Base-by-base conservation (phyloP, 2,329 filamentous ascomycete genomes). In the Paramyrothecium sp. region DNA sequence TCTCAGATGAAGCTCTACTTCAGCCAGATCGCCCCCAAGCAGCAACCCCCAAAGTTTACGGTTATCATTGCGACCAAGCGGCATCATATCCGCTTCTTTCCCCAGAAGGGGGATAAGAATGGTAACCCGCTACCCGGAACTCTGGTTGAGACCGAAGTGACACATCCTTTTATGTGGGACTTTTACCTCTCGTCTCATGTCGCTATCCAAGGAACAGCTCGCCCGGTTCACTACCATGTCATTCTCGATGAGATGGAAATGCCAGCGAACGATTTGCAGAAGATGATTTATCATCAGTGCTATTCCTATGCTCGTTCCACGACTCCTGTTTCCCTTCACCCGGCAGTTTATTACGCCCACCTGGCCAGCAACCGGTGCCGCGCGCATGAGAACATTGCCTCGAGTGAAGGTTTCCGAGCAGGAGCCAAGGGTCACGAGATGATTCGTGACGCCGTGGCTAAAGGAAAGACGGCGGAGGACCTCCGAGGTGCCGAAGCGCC, bases 341-440 rank as follows among this genome's bases (percentile, higher is more conserved):
- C 95, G 0, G 92, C 95, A 0, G 89, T 98, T 0, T 99, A 99
- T 81, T 99, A 99, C 65, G 92, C 96, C 0, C 95, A 99, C 73
- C 75, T 99, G 61, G 92, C 93, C 34, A 89, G 92, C 10, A 86
- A 87, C 57, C 90, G 95, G 53, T 92, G 91, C 20, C 87, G 87
- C 55, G 80, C 87, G 3, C 95, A 99, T 62, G 88, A 94, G 66
- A 71, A 79, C 57, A 63, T 76, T 3, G 68, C 76, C 0, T 69
- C 77, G 0, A 81, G 78, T 17, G 75, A 78, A 16, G 75, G 82
- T 66, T 69, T 77, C 70, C 63, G 72, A 54, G 63, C 71, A 54
- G 76, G 77, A 12, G 71, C 76, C 48, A 80, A 81, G 64, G 78
- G 75, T 1, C 73, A 75, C 19, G 74, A 78, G 58, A 65, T 76